phyloP scores from a whole-genome alignment of 768 basidiomycete genomes.

The Mycena galericulata region DNA sequence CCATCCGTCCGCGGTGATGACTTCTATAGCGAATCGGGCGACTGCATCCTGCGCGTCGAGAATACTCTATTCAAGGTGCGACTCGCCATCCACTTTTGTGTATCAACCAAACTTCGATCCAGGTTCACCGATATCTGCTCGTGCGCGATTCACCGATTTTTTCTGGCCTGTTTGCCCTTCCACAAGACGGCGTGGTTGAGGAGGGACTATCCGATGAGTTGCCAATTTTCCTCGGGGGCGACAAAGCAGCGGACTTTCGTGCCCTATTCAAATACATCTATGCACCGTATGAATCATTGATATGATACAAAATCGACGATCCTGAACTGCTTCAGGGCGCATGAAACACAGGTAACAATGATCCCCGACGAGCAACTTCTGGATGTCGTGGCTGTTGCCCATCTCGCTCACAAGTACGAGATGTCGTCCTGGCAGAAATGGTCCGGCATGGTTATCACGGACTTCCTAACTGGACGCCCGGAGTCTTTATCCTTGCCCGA shows the following conservation, averaged over 20 bases:
- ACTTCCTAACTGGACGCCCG: neutral
- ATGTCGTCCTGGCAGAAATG: slow-evolving; percentile 14
- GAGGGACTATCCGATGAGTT: neutral
- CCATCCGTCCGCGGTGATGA: no score
- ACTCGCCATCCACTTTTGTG: no score
- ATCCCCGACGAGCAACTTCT: slow-evolving; percentile 4
- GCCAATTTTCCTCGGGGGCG: neutral
- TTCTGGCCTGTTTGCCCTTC: neutral
- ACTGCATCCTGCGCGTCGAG: no score
- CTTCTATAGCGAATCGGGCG: no score
- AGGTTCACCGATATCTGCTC: neutral
- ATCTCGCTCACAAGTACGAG: slow-evolving; percentile 20
- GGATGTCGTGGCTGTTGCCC: neutral
- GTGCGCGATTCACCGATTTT: neutral
- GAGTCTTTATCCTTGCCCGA: neutral
- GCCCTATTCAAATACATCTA: neutral
- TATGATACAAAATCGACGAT: no score
- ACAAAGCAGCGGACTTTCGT: neutral
- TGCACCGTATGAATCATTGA: neutral
- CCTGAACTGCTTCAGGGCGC: neutral
- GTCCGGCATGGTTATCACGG: neutral
- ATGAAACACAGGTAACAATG: neutral
- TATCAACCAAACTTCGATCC: neutral
- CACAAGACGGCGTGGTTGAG: neutral
- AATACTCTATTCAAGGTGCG: no score